Base-by-base conservation (phyloP, 2,329 filamentous ascomycete genomes). In the Scortechinia acanthostroma region DNA sequence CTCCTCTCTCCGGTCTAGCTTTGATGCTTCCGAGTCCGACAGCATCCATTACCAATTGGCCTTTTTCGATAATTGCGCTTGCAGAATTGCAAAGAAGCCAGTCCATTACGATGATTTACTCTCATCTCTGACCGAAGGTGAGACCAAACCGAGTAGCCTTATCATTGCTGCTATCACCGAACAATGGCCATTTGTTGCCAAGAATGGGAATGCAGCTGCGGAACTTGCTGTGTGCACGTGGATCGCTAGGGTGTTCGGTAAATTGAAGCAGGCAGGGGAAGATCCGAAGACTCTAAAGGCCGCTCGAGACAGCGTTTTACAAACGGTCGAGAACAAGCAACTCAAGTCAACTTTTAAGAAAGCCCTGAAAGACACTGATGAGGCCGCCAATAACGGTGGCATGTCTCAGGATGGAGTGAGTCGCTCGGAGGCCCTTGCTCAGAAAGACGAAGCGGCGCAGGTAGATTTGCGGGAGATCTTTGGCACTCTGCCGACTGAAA, bases 51-150 rank as follows among this genome's bases (percentile, higher is more conserved):
- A 19, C 20, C 35, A 40, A 40, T 19, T 77, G 2, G 68, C 73
- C 30, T 82, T 82, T 51, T 58, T 83, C 6, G 79, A 83, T 49
- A 77, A 81, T 43, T 80, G 75, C 55, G 64, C 77, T 43, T 66
- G 66, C 4, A 69, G 78, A n/a, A 69, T 76, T 35, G 69, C 69
- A 16, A 75, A 74, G 48, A 72, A 72, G 52, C 74, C 77, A 1
- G 74, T 82, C 48, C 78, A 81, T 50, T 74, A 79, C 28, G 70
- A 80, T 45, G 64, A 68, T 43, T 48, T 69, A 13, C 46, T 60
- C 53, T 52, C 59, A 48, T 50, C 56, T 30, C 49, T 63, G 4
- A 52, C 55, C 25, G 47, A 43, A 22, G 43, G 42, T 17, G 40
- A 43, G 10, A 6, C 48, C 47, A 16, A 22, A 6, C 49, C 52